These are phyloP conservation scores for Odontarrhena argentea DNA, from an alignment of 345 rosid genomes.

Conservation along the genomic window DNA sequence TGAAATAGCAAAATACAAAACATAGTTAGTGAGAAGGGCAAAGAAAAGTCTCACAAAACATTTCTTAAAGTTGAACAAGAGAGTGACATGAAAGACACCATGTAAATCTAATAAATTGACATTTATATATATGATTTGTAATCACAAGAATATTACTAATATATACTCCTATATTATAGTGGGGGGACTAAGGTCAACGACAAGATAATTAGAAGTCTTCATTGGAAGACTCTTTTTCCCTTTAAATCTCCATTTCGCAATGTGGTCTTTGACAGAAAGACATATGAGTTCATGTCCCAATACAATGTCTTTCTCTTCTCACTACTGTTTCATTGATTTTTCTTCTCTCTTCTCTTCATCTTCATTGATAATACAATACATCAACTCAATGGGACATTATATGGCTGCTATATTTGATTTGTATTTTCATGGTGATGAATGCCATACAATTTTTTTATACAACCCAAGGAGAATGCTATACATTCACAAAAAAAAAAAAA, in stretches of 20 bases:
- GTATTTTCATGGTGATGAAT: no score
- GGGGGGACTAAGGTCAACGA: slow-evolving; percentile 36
- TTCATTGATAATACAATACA: not conserved
- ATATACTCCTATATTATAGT: no score
- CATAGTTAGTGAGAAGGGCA: slow-evolving; percentile 38
- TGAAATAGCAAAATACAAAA: not conserved
- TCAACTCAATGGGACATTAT: not conserved
- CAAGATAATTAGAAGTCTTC: slow-evolving; percentile 40
- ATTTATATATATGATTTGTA: slow-evolving; percentile 8
- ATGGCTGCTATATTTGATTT: no score
- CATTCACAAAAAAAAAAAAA: no score
- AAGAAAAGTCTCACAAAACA: slow-evolving; percentile 36
- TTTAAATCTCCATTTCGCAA: slow-evolving; percentile 23
- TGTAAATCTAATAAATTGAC: slow-evolving; percentile 23
- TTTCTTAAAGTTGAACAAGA: slow-evolving; percentile 38
- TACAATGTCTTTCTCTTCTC: slow-evolving; percentile 35
- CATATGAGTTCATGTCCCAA: slow-evolving; percentile 36
- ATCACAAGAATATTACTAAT: no score
- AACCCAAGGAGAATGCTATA: no score
- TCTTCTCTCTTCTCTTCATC: not conserved
- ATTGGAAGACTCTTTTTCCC: slow-evolving; percentile 38
- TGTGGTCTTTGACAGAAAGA: slow-evolving; percentile 31
- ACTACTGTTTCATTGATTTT: slow-evolving; percentile 31
- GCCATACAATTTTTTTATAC: no score
- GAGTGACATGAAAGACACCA: slow-evolving; percentile 28